phyloP scores from a whole-genome alignment of 2,329 filamentous ascomycete species.

The Scopulariopsis brevicaulis region DNA sequence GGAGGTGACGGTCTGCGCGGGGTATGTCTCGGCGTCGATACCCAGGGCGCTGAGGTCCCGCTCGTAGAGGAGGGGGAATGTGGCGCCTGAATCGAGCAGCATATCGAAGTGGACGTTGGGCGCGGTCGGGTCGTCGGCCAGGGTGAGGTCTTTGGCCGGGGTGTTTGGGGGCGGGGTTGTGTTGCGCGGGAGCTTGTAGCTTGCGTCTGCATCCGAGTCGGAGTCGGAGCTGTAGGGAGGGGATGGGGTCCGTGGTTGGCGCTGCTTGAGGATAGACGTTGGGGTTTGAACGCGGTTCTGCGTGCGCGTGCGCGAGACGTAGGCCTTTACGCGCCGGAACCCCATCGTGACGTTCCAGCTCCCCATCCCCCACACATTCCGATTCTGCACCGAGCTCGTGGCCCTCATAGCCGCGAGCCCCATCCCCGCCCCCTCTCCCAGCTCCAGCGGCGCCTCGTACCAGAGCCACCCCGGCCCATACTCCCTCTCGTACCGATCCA shows the following conservation, averaged over 20 bases:
- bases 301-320: not conserved
- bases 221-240: too few relatives aligned
- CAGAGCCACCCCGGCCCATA: constrained; percentile 31
- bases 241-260: too few relatives aligned
- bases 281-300: not conserved
- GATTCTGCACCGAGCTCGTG: constrained; percentile 13
- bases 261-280: not conserved
- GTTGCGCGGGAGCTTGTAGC: too few relatives aligned
- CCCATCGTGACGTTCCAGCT: constrained; percentile 17
- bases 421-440: constrained; percentile 7
- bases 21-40: constrained; percentile 20
- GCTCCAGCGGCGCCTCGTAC: constrained; percentile 29
- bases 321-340: constrained; percentile 11
- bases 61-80: constrained; percentile 22
- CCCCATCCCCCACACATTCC: constrained; percentile 16
- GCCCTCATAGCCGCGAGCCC: constrained; percentile 17
- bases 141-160: not conserved
- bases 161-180: too few relatives aligned
- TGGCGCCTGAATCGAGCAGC: constrained; percentile 30
- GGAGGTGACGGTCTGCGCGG: constrained; percentile 19
- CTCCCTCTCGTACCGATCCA: constrained; percentile 22
- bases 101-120: constrained; percentile 19
- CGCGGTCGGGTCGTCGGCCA: constrained; percentile 8
- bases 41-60: constrained; percentile 21
- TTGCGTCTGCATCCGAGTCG: too few relatives aligned